Base-by-base conservation (phyloP, 2,329 filamentous ascomycete genomes). In the Cladosporium sp. region DNA sequence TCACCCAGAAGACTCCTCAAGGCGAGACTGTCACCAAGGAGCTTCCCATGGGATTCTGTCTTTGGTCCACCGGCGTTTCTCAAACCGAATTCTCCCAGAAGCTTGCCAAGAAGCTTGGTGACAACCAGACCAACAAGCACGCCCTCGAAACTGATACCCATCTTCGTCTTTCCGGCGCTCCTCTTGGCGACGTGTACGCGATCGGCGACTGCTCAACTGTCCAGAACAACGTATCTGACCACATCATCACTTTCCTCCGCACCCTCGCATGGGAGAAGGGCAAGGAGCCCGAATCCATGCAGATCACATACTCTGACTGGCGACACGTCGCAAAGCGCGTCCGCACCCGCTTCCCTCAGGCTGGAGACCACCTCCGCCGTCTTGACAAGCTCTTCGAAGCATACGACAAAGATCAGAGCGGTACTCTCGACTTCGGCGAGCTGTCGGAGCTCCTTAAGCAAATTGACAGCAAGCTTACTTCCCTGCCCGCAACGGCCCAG, bases 171-270 rank as follows among this genome's bases (percentile, higher is more conserved):
- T 91, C 90, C 67, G 95, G 95, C 62, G 88, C 95, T 0, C 95
- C 95, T 0, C 80, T 98, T 0, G 95, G 95, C 44, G 94, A 98
- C 67, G 93, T 99, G 26, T 99, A 99, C 75, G 93, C 93, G 57
- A 93, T 99, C 68, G 95, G 95, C 16, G 95, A 99, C 80, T 98
- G 95, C 80, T 85, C 92, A 7, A 99, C 96, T 0, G 94, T 99
- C 0, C 96, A 99, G 76, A 99, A 99, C 82, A 99, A 99, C 72
- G 84, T 98, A 1, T 91, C 93, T 3, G 92, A 96, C 74, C 90
- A 97, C 80, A 89, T 99, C 72, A 85, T 97, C 57, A 90, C 88
- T 23, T 99, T 98, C 80, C 85, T 99, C 12, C 92, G 93, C 67
- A 92, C 88, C 18, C 84, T 96, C 2, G 93, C 95, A 11, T 97